phyloP scores from a whole-genome alignment of 2,329 filamentous ascomycete genomes.

The Diaporthe helianthi region DNA sequence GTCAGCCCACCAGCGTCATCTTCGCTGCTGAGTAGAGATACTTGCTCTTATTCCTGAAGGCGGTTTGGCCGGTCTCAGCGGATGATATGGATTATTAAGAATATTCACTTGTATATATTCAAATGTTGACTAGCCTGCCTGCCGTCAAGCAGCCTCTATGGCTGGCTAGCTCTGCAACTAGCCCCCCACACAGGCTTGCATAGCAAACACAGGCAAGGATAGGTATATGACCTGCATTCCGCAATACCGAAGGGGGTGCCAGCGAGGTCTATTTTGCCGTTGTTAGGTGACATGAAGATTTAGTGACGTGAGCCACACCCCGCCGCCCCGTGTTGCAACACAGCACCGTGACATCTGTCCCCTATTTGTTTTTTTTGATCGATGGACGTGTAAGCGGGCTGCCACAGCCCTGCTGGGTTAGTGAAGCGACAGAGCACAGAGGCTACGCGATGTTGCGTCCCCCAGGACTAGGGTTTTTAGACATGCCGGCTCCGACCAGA shows the following conservation, averaged over 20 bases:
- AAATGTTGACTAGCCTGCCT: constrained; percentile 45
- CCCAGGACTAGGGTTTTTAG: constrained; percentile 1
- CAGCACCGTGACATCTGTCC: not conserved
- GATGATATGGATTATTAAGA: not conserved
- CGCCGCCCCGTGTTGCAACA: not conserved
- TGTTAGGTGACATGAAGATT: constrained; percentile 8
- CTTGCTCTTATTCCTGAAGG: too few relatives aligned
- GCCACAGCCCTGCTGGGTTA: constrained; percentile 8
- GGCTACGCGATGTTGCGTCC: not conserved
- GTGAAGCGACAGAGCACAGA: not conserved
- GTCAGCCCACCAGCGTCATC: constrained; percentile 54
- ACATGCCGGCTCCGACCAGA: not conserved
- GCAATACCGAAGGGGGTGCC: constrained; percentile 16
- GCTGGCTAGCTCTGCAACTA: not conserved
- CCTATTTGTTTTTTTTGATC: not conserved
- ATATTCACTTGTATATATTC: constrained; percentile 31
- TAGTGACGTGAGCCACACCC: constrained; percentile 17
- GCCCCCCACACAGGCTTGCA: constrained; percentile 12
- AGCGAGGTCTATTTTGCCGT: constrained; percentile 5
- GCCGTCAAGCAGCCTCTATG: not conserved
- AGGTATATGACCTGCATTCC: constrained; percentile 3
- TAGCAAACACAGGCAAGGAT: constrained; percentile 4
- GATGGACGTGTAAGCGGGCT: not conserved
- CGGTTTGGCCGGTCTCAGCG: not conserved
- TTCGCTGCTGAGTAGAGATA: constrained; percentile 42